Percentiles rank a stretch among this genome's conserved stretches.
These are phyloP conservation scores for Beauveria bassiana DNA, from an alignment of 2,329 filamentous ascomycete genomes.

Conservation along the genomic window DNA sequence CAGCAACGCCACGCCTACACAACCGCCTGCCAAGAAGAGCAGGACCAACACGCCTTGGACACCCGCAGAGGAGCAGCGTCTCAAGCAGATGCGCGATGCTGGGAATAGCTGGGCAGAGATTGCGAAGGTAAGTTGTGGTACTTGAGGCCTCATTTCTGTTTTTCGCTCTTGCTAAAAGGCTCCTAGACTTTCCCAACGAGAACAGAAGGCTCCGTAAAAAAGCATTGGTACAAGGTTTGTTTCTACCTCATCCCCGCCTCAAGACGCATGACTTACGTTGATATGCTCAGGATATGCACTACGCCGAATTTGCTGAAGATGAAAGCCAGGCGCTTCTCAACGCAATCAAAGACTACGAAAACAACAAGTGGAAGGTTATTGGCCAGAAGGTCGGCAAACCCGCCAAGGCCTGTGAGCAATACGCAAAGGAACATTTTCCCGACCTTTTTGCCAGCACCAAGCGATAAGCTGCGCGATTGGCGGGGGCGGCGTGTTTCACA, in stretches of 20 bases:
- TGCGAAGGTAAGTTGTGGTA: slow-evolving; percentile 70
- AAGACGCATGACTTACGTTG: not conserved
- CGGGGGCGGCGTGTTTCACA: not conserved
- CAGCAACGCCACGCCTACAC: slow-evolving; percentile 24
- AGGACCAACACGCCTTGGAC: slow-evolving; percentile 99
- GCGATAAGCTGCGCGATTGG: slow-evolving; percentile 22
- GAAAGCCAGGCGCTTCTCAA: slow-evolving; percentile 79
- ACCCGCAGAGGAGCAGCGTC: slow-evolving; percentile 79
- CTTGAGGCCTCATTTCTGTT: no score
- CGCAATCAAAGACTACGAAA: slow-evolving; percentile 97
- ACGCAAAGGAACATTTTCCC: slow-evolving; percentile 90
- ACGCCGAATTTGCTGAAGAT: slow-evolving; percentile 95
- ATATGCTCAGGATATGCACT: slow-evolving; percentile 83
- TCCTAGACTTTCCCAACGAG: slow-evolving; percentile 79
- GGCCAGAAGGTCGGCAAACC: slow-evolving; percentile 96
- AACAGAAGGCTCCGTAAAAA: slow-evolving; percentile 97
- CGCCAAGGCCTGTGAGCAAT: slow-evolving; percentile 76
- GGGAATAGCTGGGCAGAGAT: slow-evolving; percentile 97
- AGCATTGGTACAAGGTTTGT: slow-evolving; percentile 95
- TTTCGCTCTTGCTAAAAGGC: not conserved
- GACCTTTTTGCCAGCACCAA: slow-evolving; percentile 35
- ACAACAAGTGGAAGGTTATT: slow-evolving; percentile 97
- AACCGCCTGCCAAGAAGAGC: slow-evolving; percentile 74
- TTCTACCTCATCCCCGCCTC: not conserved
- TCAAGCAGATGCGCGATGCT: slow-evolving; percentile 90